Base-by-base conservation (phyloP, 2,329 filamentous ascomycete genomes). In the Calonectria honghensis region DNA sequence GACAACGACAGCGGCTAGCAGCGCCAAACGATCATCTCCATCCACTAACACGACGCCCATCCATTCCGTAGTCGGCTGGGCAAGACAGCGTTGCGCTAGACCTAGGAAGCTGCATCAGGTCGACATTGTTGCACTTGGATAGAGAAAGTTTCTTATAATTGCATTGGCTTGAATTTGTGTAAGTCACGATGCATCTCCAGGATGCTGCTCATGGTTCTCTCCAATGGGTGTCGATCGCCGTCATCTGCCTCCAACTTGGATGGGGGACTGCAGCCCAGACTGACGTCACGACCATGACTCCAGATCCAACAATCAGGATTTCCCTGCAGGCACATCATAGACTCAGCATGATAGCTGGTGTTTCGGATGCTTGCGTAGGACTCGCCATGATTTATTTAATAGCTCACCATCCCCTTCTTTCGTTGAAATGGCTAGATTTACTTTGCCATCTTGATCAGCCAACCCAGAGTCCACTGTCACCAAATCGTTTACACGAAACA, bases 261-360 rank as follows among this genome's bases (percentile, higher is more conserved):
- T 75, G 67, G 66, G 39, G 39, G 57, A 68, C 65, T 52, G 41
- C 69, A 51, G 37, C 75, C 72, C 75, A 68, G 71, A 63, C 79
- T 81, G 79, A 81, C 79, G 79, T 81, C 79, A 81, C 79, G 70
- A 63, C 48, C 70, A 75, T n/a, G 74, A 66, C 77, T 29, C 68
- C 41, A 76, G 35, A 70, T 72, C 75, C 79, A 80, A 73, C 74
- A 81, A 81, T 80, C 79, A 80, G 79, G 79, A 81, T 81, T 81
- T 81, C 63, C 51, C 74, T 51, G 37, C 72, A 63, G 45, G 48
- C 59, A 72, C 77, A 79, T 71, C 78, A 80, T 80, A 76, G 74
- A 76, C 71, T 76, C 73, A 70, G 45, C 32, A 54, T 65, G 52
- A 70, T 50, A 35, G 29, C 29, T 51, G 57, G 45, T 14, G 45